phyloP scores from a whole-genome alignment of 108 stramenopile species.

The Cyclostephanos invisitatus region DNA sequence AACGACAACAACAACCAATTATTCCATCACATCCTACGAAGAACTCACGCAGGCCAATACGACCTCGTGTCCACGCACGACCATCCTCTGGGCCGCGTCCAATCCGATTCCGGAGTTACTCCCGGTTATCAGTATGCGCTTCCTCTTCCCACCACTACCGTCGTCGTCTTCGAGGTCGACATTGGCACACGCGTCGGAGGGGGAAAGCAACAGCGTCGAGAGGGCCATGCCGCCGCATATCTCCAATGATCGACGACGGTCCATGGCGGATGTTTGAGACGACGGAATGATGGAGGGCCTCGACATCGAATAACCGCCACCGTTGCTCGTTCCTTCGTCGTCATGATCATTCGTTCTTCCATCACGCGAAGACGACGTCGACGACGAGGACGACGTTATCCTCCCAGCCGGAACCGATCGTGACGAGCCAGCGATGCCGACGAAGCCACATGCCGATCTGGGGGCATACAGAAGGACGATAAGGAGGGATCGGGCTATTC shows the following conservation, averaged over 20 bases:
- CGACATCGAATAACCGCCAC: neutral
- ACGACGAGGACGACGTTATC: conserved; percentile 14
- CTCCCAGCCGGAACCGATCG: conserved; percentile 43
- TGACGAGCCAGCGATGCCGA: too few relatives aligned
- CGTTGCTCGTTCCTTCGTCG: neutral
- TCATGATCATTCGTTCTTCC: neutral
- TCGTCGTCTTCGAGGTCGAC: conserved; percentile 17
- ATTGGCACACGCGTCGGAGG: neutral
- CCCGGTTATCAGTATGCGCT: conserved; percentile 52
- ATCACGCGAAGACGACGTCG: neutral
- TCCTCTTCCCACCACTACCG: neutral
- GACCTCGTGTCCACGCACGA: conserved; percentile 58
- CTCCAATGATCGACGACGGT: conserved; percentile 18
- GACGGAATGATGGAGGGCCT: neutral
- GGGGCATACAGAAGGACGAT: too few relatives aligned
- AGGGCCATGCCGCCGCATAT: conserved; percentile 13
- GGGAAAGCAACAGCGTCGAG: conserved; percentile 20
- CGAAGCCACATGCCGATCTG: neutral
- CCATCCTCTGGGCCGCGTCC: conserved; percentile 74
- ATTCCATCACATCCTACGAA: neutral
- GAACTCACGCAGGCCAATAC: conserved; percentile 65
- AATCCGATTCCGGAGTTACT: conserved; percentile 78
- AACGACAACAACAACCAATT: neutral
- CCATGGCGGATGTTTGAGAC: conserved; percentile 15
- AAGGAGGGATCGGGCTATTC: too few relatives aligned